Percentiles rank a stretch among this genome's conserved stretches.
phyloP scores from a whole-genome alignment of 768 basidiomycete species.

The Collybia nuda region DNA sequence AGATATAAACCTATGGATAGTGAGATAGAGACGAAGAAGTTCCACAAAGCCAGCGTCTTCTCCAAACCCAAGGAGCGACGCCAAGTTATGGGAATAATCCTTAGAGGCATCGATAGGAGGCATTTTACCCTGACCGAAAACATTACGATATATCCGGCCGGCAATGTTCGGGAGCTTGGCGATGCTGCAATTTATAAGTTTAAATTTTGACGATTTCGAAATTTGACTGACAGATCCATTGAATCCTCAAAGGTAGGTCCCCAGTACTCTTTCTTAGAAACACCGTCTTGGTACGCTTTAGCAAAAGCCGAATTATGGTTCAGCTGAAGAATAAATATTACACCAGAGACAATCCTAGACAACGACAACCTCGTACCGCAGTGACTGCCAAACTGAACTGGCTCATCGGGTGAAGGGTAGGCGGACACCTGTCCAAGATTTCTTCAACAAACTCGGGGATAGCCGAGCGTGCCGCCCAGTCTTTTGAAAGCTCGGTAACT shows the following conservation, averaged over 20 bases:
- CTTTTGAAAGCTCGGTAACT: constrained; percentile 80
- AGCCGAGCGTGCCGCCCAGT: constrained; percentile 92
- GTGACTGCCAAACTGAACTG: constrained; percentile 97
- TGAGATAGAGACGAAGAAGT: constrained; percentile 93
- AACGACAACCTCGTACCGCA: constrained; percentile 51
- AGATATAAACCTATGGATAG: constrained; percentile 79
- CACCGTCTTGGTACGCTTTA: constrained; percentile 89
- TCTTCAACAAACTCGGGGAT: constrained; percentile 97
- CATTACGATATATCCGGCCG: constrained; percentile 86
- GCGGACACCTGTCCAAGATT: constrained; percentile 88
- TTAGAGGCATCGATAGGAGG: constrained; percentile 80
- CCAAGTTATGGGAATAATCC: constrained; percentile 89
- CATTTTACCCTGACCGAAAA: constrained; percentile 86
- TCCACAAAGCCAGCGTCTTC: constrained; percentile 89
- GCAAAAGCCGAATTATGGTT: constrained; percentile 98
- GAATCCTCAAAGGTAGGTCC: constrained; percentile 87
- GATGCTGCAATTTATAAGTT: constrained; percentile 49
- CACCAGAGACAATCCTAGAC: constrained; percentile 1
- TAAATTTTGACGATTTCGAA: not conserved
- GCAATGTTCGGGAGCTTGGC: constrained; percentile 98
- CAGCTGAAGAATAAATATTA: constrained; percentile 41
- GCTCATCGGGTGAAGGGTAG: constrained; percentile 97
- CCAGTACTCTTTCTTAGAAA: constrained; percentile 97
- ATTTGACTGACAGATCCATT: constrained; percentile 70
- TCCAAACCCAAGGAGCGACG: constrained; percentile 89